phyloP scores from a whole-genome alignment of 2,329 filamentous ascomycete species.

The Lachnellula suecica region DNA sequence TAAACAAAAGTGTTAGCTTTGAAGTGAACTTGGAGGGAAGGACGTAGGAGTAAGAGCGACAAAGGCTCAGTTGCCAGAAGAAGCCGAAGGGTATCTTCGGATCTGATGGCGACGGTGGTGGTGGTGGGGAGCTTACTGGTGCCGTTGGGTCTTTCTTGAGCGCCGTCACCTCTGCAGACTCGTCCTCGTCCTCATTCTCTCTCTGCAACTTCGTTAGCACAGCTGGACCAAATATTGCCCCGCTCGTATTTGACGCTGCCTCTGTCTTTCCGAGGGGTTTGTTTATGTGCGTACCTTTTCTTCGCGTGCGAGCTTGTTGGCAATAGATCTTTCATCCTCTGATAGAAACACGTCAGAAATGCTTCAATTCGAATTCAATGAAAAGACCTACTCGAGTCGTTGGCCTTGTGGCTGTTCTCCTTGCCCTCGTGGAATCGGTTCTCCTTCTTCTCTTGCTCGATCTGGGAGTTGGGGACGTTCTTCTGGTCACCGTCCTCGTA shows the following conservation, averaged over 20 bases:
- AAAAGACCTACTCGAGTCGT: constrained; percentile 65
- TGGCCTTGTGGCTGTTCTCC: constrained; percentile 63
- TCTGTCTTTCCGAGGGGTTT: neutral
- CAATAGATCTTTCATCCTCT: constrained; percentile 72
- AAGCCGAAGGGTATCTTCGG: too few species aligned
- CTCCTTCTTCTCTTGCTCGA: constrained; percentile 46
- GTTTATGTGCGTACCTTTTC: constrained; percentile 39
- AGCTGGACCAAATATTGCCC: neutral
- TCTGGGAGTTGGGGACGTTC: constrained; percentile 54
- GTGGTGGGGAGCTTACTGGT: constrained; percentile 50
- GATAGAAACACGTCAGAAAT: constrained; percentile 11
- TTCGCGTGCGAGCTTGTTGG: constrained; percentile 68
- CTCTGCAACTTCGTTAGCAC: constrained; percentile 27
- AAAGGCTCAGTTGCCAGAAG: constrained; percentile 3
- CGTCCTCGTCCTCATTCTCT: constrained; percentile 45
- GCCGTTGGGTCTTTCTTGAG: constrained; percentile 53
- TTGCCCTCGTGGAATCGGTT: constrained; percentile 72
- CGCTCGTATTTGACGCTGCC: too few species aligned
- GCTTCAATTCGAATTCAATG: neutral
- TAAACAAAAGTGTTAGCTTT: neutral
- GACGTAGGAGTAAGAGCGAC: neutral
- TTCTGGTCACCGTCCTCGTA: constrained; percentile 80
- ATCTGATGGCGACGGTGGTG: too few species aligned
- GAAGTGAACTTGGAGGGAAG: too few species aligned
- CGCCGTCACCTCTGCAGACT: constrained; percentile 27